Evolutionary conservation across 352 stramenopile species (phyloP), one percentile per base, ranked within the genome.

Genomic region (Elongisporangium prolatum): DNA sequence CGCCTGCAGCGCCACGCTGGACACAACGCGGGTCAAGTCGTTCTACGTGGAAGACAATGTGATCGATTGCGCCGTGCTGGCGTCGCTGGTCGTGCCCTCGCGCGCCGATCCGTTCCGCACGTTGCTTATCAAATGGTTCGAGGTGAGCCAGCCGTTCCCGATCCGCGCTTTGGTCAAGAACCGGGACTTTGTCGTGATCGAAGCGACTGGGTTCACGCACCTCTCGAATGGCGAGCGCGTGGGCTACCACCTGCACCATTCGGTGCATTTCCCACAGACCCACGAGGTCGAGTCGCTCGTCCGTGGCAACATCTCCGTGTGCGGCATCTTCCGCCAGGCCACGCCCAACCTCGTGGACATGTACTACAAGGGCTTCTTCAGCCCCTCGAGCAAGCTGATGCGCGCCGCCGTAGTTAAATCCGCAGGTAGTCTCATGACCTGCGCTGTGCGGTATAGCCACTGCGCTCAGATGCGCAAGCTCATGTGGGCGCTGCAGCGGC

Each of bases 381-480:
- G 84, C 40, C 59, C 65, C 0, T 62, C 61, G 0, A 70, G 72
- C 4, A 69, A 67, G 4, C 59, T 89, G 40, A 63, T 81, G 59
- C 69, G 71, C 2, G 59, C 67, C 4, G 69, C 79, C 20, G 59
- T 74, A 0, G 64, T 73, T 6, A 64, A 60, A 5, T 77, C 72
- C 0, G 63, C 65, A 0, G 64, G 66, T 21, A 61, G 74, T 54
- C 71, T 79, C 4, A 44, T 44, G 34, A 44, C 34, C 10, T 44
- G 10, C 11, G 11, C 10, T 11, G 34, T 44, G 34, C 34, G 34
- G 34, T 44, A 44, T 17, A 44, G 34, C 34, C 59, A 80, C 28
- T 89, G 78, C 53, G 68, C 66, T 9, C 67, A 80, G 20, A 86
- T 84, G 76, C 86, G 87, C 59, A 89, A 89, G 51, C 71, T 89